Conservation (phyloP, 2,329 filamentous ascomycete genomes). For the Aspergillus calidoustus region DNA sequence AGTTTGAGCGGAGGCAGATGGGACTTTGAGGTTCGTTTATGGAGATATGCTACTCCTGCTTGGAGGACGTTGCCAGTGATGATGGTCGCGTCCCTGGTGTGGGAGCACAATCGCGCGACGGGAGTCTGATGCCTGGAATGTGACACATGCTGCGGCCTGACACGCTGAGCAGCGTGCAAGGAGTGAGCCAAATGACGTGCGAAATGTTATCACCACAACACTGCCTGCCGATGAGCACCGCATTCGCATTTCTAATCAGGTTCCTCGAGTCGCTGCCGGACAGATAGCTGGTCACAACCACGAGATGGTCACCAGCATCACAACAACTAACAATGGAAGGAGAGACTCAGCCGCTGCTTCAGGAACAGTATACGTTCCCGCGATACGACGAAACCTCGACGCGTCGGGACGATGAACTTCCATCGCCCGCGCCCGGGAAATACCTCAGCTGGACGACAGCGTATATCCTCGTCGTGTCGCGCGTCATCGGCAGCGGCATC, state of each 20-base stretch:
- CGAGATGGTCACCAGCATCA: background rate
- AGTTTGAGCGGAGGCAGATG: background rate
- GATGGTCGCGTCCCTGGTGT: background rate
- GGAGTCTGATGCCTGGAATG: background rate
- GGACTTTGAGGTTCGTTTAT: background rate
- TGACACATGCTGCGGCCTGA: background rate
- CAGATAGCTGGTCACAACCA: conserved; percentile 17
- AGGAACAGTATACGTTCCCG: background rate
- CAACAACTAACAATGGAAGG: conserved; percentile 20
- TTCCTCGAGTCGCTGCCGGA: background rate
- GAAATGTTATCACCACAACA: conserved; percentile 11
- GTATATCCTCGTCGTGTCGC: conserved; percentile 70
- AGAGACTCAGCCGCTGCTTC: conserved; percentile 28
- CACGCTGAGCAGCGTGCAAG: conserved; percentile 24
- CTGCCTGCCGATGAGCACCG: background rate
- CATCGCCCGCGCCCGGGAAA: conserved; percentile 57
- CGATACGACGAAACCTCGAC: background rate
- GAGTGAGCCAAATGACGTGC: conserved; percentile 36
- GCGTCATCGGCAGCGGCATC: conserved; percentile 72
- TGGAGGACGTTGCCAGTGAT: background rate
- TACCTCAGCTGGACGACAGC: conserved; percentile 65
- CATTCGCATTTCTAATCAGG: conserved; percentile 16
- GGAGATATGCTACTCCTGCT: background rate
- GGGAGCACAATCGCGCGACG: conserved; percentile 9
- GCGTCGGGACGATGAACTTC: background rate